A percentile compares a stretch with the other conserved stretches of the same genome.
phyloP scores from a whole-genome alignment of 2,329 filamentous ascomycete species.

The Pseudopyricularia javanii region DNA sequence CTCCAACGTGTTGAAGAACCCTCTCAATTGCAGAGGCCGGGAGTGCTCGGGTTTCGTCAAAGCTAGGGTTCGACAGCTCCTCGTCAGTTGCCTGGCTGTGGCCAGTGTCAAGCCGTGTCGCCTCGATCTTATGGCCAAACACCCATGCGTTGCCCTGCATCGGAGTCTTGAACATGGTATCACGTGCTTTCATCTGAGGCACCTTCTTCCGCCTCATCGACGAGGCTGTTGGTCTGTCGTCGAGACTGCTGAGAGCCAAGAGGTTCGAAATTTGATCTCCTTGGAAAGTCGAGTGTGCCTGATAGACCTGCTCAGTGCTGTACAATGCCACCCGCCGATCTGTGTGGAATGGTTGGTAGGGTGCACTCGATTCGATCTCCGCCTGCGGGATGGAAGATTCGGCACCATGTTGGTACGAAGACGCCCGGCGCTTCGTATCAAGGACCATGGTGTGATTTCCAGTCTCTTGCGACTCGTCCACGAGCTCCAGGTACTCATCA shows the following conservation, averaged over 20 bases:
- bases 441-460: slow-evolving; percentile 42
- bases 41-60: slow-evolving; percentile 45
- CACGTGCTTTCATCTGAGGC: background rate
- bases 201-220: slow-evolving; percentile 10
- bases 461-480: slow-evolving; percentile 39
- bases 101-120: slow-evolving; percentile 40
- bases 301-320: slow-evolving; percentile 32
- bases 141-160: slow-evolving; percentile 32
- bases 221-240: slow-evolving; percentile 19
- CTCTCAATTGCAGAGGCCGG: slow-evolving; percentile 54
- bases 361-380: slow-evolving; percentile 90
- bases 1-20: slow-evolving; percentile 41
- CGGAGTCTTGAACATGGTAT: slow-evolving; percentile 1
- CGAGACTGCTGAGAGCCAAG: slow-evolving; percentile 26
- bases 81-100: slow-evolving; percentile 34
- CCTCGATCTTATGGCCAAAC: slow-evolving; percentile 44
- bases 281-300: slow-evolving; percentile 6
- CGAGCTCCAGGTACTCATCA: slow-evolving; percentile 42
- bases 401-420: slow-evolving; percentile 21
- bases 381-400: slow-evolving; percentile 60
- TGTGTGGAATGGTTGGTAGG: slow-evolving; percentile 92
- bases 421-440: slow-evolving; percentile 23
- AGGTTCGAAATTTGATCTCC: slow-evolving; percentile 24
- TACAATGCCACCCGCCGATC: slow-evolving; percentile 73
- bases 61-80: slow-evolving; percentile 30